phyloP scores from a whole-genome alignment of 768 basidiomycete genomes.

The Lactarius hengduanensis region DNA sequence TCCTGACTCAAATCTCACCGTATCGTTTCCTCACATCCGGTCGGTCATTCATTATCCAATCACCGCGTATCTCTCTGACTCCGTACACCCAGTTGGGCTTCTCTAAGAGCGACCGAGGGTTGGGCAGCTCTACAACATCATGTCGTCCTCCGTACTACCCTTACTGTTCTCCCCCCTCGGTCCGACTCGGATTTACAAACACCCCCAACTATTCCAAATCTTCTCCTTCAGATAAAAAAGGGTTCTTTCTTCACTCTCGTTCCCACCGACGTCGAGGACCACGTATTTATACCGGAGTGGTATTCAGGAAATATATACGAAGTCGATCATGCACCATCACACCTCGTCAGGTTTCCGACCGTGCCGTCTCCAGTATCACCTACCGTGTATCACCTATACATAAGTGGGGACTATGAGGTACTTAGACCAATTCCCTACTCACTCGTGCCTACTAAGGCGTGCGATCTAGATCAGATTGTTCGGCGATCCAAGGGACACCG shows the following conservation, averaged over 20 bases:
- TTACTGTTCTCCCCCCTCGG: slow-evolving; percentile 55
- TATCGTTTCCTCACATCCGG: slow-evolving; percentile 68
- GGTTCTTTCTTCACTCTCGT: slow-evolving; percentile 76
- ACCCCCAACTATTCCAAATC: slow-evolving; percentile 38
- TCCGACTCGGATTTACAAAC: slow-evolving; percentile 1
- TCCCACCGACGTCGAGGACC: slow-evolving; percentile 37
- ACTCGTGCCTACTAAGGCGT: slow-evolving; percentile 7
- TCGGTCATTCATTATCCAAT: slow-evolving; percentile 31
- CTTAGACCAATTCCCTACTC: slow-evolving; percentile 8
- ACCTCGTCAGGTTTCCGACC: slow-evolving; percentile 49
- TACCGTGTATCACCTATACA: slow-evolving; percentile 62
- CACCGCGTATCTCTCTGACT: not conserved
- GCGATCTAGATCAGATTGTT: slow-evolving; percentile 70
- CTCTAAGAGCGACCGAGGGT: slow-evolving; percentile 72
- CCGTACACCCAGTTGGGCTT: slow-evolving; percentile 56
- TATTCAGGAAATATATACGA: slow-evolving; percentile 85
- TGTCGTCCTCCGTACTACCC: slow-evolving; percentile 59
- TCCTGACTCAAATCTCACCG: slow-evolving; percentile 47
- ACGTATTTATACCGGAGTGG: slow-evolving; percentile 52
- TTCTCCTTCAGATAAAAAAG: slow-evolving; percentile 62
- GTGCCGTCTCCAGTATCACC: slow-evolving; percentile 42
- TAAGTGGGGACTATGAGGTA: slow-evolving; percentile 86
- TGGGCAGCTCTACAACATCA: slow-evolving; percentile 89
- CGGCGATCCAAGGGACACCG: slow-evolving; percentile 59
- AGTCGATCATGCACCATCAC: slow-evolving; percentile 52